Evolutionary conservation across 371 early-diverging fungal species (phyloP), one percentile per base, ranked within the genome.

Genomic region (Choanephora cucurbitarum): DNA sequence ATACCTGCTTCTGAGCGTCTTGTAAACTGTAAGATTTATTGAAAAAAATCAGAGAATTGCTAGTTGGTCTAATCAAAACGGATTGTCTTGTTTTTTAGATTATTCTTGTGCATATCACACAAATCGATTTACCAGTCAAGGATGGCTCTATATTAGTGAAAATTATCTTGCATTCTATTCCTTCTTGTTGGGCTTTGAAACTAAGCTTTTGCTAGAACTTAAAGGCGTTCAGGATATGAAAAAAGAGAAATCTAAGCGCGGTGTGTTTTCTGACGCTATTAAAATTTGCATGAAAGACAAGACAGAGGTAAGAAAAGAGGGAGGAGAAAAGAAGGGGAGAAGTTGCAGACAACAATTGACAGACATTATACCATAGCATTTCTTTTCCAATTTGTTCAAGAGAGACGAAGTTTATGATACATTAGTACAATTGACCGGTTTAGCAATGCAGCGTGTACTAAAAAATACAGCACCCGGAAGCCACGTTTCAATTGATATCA

Each of bases 71-170:
- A n/a, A n/a, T n/a, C n/a, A n/a, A n/a, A n/a, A n/a, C n/a, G n/a
- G n/a, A n/a, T n/a, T n/a, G n/a, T n/a, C n/a, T n/a, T n/a, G n/a
- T n/a, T n/a, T 51, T 49, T 34, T 69, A 91, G 90, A 94, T 74
- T 98, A 96, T 74, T 92, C 97, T 14, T 92, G 94, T 59, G 90
- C 93, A 0, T 94, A 92, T 64, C 87, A 92, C 61, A 84, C 83
- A 22, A 85, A 85, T 49, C 80, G 90, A 59, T 81, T 93, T 64
- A 81, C 88, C 48, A 92, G 93, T 69, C 98, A 98, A 72, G 98
- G 98, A 0, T 98, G 98, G 98, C 78, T 97, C 73, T 98, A 98
- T 64, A 84, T 98, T 33, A 91, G 91, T 52, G 89, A 93, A 69
- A 91, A 94, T 59, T 91, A 93, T 53, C 66, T 96, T 17, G 92